Evolutionary conservation across 768 basidiomycete species (phyloP).

Genomic region (Multifurca ochricompacta): DNA sequence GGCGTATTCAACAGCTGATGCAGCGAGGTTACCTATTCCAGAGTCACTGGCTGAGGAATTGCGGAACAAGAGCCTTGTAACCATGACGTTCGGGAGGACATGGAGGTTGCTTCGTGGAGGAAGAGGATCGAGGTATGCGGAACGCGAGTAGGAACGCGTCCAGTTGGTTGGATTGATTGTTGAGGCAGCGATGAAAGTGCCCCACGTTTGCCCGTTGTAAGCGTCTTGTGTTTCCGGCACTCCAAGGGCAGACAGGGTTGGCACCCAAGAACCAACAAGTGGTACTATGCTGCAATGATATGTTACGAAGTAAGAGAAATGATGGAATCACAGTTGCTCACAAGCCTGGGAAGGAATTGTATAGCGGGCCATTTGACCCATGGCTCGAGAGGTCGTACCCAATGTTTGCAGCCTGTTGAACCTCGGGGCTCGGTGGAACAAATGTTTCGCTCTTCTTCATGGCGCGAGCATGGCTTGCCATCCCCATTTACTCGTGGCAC

Average conservation of each 20-base stretch:
- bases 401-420: conserved; percentile 38
- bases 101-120: conserved; percentile 56
- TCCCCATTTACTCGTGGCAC: conserved; percentile 32
- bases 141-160: conserved; percentile 58
- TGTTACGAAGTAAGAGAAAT: neutral
- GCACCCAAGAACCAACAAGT: conserved; percentile 36
- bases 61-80: conserved; percentile 44
- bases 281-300: conserved; percentile 21
- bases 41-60: conserved; percentile 23
- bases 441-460: conserved; percentile 52
- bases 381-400: conserved; percentile 37
- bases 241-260: conserved; percentile 39
- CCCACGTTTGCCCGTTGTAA: conserved; percentile 41
- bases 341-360: conserved; percentile 45
- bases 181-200: conserved; percentile 47
- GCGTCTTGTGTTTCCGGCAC: conserved; percentile 35
- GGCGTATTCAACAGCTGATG: conserved; percentile 45
- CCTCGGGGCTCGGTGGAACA: conserved; percentile 38
- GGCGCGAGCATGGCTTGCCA: conserved; percentile 40
- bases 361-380: conserved; percentile 46
- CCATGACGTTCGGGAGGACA: conserved; percentile 52
- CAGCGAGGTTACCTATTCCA: conserved; percentile 31
- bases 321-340: conserved; percentile 26
- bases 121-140: conserved; percentile 57
- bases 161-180: conserved; percentile 56